A percentile compares a stretch with the other conserved stretches of the same genome.
Evolutionary conservation across 1,284 basidiomycete genomes (phyloP).

Genomic region (Ustilago lituana): DNA sequence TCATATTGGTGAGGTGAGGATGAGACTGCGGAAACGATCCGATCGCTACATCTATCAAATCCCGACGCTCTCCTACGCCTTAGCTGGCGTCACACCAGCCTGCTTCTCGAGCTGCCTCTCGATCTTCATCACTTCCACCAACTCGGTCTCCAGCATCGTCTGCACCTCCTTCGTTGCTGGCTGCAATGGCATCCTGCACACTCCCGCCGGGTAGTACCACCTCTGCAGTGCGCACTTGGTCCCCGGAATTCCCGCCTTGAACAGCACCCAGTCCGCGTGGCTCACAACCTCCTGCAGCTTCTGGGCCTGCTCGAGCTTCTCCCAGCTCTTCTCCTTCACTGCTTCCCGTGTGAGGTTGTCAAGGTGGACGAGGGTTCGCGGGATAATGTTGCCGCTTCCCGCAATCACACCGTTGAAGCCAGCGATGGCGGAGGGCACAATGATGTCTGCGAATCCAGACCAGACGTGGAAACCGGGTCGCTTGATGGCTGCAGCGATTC

Average conservation of each 20-base stretch:
- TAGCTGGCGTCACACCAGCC: conserved; percentile 39
- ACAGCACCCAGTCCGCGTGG: conserved; percentile 80
- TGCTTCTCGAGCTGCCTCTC: conserved; percentile 74
- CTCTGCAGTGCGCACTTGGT: conserved; percentile 82
- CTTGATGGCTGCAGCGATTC: conserved; percentile 77
- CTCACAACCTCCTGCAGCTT: conserved; percentile 81
- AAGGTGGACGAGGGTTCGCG: conserved; percentile 75
- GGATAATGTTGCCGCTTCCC: conserved; percentile 52
- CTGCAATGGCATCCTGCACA: conserved; percentile 78
- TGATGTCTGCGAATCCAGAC: conserved; percentile 44
- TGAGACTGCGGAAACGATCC: too few species aligned
- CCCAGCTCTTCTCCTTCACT: conserved; percentile 11
- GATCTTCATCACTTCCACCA: conserved; percentile 74
- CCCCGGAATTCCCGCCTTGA: conserved; percentile 80
- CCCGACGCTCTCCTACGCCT: conserved; percentile 4
- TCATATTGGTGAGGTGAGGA: too few species aligned
- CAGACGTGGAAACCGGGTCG: conserved; percentile 39
- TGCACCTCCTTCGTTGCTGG: conserved; percentile 72
- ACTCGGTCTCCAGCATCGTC: conserved; percentile 76
- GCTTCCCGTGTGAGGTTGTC: conserved; percentile 73
- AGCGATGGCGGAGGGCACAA: conserved; percentile 42
- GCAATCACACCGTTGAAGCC: conserved; percentile 51
- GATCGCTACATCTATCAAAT: neutral
- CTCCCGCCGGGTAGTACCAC: conserved; percentile 78
- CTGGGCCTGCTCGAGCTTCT: conserved; percentile 75